A percentile compares a stretch with the other conserved stretches of the same genome.
These are phyloP conservation scores for Aspergillus conjunctus DNA, from an alignment of 495 filamentous ascomycete species.

Conservation along the genomic window DNA sequence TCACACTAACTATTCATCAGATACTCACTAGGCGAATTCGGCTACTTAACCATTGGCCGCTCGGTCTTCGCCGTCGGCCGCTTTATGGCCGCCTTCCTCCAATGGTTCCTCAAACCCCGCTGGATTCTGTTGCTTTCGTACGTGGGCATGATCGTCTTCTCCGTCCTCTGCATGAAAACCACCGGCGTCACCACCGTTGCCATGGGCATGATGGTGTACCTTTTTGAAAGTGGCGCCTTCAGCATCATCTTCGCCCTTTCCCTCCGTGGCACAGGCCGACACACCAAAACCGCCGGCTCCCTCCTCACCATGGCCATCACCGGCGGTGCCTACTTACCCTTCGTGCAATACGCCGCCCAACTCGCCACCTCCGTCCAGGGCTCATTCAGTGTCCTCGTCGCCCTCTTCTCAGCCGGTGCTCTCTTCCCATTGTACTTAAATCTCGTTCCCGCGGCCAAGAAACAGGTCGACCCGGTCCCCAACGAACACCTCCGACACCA, in stretches of 20 bases:
- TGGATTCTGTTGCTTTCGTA: slow-evolving; percentile 62
- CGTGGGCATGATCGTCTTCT: slow-evolving; percentile 56
- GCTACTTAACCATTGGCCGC: slow-evolving; percentile 57
- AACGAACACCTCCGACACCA: slow-evolving; percentile 47
- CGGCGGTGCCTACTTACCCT: slow-evolving; percentile 60
- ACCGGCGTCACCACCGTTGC: slow-evolving; percentile 47
- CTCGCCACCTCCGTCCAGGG: slow-evolving; percentile 44
- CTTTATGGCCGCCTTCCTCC: slow-evolving; percentile 59
- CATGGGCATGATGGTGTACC: slow-evolving; percentile 57
- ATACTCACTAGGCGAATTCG: slow-evolving; percentile 36
- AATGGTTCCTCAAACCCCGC: slow-evolving; percentile 61
- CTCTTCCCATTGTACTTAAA: slow-evolving; percentile 66
- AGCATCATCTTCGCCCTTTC: slow-evolving; percentile 63
- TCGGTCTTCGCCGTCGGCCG: slow-evolving; percentile 63
- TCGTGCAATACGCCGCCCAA: slow-evolving; percentile 52
- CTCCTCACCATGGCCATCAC: slow-evolving; percentile 57
- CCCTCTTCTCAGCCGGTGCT: slow-evolving; percentile 56
- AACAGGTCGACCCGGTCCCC: slow-evolving; percentile 61
- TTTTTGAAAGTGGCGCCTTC: slow-evolving; percentile 65
- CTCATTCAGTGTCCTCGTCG: slow-evolving; percentile 59
- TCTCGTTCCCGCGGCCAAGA: slow-evolving; percentile 55
- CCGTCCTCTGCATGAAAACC: slow-evolving; percentile 57
- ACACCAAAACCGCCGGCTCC: slow-evolving; percentile 61
- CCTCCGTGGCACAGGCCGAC: slow-evolving; percentile 59
- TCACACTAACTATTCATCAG: slow-evolving; percentile 2